phyloP scores from a whole-genome alignment of 2,329 filamentous ascomycete genomes.

The Alternaria arbusti region DNA sequence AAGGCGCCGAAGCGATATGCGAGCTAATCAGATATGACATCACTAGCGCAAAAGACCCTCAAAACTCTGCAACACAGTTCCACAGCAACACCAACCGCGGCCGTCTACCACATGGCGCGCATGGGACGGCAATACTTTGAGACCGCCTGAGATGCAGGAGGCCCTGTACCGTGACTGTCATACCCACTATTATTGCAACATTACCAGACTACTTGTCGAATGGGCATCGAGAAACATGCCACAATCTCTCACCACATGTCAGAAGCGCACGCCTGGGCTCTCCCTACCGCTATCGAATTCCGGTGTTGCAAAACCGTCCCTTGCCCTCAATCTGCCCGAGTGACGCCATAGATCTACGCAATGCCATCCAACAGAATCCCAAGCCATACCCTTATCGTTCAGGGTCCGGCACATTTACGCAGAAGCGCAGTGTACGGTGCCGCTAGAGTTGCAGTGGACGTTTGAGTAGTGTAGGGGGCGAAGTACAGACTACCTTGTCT shows the following conservation, averaged over 20 bases:
- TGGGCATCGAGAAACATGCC: slow-evolving; percentile 28
- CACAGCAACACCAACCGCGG: slow-evolving; percentile 37
- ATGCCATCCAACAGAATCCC: slow-evolving; percentile 15
- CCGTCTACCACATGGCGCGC: slow-evolving; percentile 31
- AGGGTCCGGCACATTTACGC: slow-evolving; percentile 23
- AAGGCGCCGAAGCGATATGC: slow-evolving; percentile 23
- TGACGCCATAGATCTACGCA: slow-evolving; percentile 29
- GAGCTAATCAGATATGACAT: slow-evolving; percentile 29
- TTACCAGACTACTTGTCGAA: slow-evolving; percentile 20
- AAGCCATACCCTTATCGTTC: slow-evolving; percentile 24
- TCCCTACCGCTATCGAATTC: slow-evolving; percentile 11
- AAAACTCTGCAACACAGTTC: slow-evolving; percentile 28
- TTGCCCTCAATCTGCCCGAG: slow-evolving; percentile 14
- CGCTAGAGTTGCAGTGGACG: slow-evolving; percentile 16
- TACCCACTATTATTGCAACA: slow-evolving; percentile 34
- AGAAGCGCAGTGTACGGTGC: slow-evolving; percentile 11
- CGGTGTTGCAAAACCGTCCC: slow-evolving; percentile 1
- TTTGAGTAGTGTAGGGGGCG: slow-evolving; percentile 16
- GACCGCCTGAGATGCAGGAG: slow-evolving; percentile 16
- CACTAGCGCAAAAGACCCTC: slow-evolving; percentile 27
- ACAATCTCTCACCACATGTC: slow-evolving; percentile 25
- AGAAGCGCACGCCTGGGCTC: slow-evolving; percentile 7
- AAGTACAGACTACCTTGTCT: slow-evolving; percentile 3
- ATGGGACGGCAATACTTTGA: slow-evolving; percentile 21
- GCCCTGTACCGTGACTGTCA: slow-evolving; percentile 13